These are phyloP conservation scores for Brassica incana DNA, from an alignment of 345 rosid species.

Conservation along the genomic window DNA sequence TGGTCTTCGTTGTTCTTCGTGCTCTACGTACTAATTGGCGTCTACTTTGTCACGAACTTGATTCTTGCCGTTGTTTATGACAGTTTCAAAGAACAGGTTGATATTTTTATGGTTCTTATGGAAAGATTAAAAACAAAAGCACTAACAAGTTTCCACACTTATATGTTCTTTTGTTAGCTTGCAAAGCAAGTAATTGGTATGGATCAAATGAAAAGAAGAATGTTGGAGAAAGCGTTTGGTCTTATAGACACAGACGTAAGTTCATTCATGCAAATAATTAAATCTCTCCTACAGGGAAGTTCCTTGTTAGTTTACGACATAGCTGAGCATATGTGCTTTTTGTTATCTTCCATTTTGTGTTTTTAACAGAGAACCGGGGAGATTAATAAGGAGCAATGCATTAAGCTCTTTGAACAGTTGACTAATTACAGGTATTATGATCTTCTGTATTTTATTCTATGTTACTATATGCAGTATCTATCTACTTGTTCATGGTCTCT, in stretches of 20 bases:
- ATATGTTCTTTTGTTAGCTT: constrained; percentile 51
- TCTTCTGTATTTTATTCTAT: not conserved
- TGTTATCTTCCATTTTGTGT: not conserved
- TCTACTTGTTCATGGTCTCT: constrained; percentile 13
- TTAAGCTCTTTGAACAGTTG: constrained; percentile 73
- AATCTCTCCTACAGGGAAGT: constrained; percentile 11
- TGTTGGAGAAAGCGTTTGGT: constrained; percentile 76
- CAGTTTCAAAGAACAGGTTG: constrained; percentile 93
- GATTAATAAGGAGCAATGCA: constrained; percentile 74
- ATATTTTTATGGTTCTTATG: constrained; percentile 5
- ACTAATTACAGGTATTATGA: constrained; percentile 74
- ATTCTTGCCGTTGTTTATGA: constrained; percentile 97
- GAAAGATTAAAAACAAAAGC: not conserved
- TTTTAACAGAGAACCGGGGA: constrained; percentile 59
- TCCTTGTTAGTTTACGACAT: not conserved
- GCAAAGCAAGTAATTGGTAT: constrained; percentile 79
- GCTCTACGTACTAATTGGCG: constrained; percentile 80
- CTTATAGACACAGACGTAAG: constrained; percentile 80
- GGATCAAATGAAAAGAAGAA: constrained; percentile 68
- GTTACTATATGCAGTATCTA: not conserved
- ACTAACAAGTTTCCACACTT: constrained; percentile 7
- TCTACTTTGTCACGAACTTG: constrained; percentile 97
- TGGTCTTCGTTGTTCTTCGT: constrained; percentile 81
- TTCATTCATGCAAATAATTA: constrained; percentile 17
- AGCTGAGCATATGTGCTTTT: constrained; percentile 3